These are phyloP conservation scores for Vitis hybrid DNA, from an alignment of 177 flowering plant species.

Conservation along the genomic window DNA sequence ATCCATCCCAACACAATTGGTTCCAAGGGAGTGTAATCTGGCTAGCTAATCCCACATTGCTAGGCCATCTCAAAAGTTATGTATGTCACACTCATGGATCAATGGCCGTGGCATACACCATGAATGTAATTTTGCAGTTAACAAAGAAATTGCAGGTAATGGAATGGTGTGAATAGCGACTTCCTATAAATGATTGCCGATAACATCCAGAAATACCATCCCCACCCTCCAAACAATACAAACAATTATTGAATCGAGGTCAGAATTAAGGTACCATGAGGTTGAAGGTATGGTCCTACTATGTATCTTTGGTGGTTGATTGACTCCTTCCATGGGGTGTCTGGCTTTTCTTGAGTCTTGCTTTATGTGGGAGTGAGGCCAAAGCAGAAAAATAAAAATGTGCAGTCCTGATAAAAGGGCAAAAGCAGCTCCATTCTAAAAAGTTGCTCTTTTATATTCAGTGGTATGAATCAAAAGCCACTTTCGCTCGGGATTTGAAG, in stretches of 20 bases:
- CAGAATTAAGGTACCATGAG: background rate
- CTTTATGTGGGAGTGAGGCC: conserved; percentile 12
- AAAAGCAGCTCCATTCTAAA: conserved; percentile 19
- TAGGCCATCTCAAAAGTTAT: too few relatives aligned
- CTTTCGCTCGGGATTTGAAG: background rate
- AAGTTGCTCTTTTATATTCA: conserved; percentile 1
- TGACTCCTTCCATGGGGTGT: conserved; percentile 10
- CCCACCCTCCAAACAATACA: too few relatives aligned
- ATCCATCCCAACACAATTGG: too few relatives aligned
- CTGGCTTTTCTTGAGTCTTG: background rate
- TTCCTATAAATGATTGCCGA: too few relatives aligned
- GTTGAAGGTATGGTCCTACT: conserved; percentile 8
- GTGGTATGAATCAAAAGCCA: conserved; percentile 10
- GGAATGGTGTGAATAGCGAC: too few relatives aligned
- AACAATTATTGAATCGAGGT: background rate
- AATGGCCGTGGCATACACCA: too few relatives aligned
- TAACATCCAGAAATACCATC: too few relatives aligned
- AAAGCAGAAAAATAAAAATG: conserved; percentile 5
- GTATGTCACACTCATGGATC: too few relatives aligned
- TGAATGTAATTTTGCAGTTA: too few relatives aligned
- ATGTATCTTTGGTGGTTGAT: conserved; percentile 2
- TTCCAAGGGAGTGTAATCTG: too few relatives aligned
- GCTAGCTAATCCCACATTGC: too few relatives aligned
- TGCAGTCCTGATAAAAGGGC: conserved; percentile 8
- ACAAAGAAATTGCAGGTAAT: too few relatives aligned